phyloP scores from a whole-genome alignment of 176 grass and related monocot genomes.

The Sorghum bicolor region DNA sequence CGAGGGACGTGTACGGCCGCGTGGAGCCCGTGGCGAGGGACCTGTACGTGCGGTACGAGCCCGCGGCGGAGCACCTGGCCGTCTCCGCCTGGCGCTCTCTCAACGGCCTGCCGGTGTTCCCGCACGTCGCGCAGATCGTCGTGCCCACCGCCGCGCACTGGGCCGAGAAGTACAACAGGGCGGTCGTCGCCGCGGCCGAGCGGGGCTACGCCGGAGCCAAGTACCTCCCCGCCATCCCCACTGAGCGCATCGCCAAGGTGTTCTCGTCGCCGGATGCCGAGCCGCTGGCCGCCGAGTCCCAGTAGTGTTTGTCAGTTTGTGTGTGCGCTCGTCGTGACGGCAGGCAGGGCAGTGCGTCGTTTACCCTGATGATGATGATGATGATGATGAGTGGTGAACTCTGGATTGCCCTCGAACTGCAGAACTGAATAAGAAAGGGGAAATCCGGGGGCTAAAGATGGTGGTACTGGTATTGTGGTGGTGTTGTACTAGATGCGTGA shows the following conservation, averaged over 20 bases:
- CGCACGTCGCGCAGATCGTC: constrained; percentile 57
- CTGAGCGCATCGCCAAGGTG: constrained; percentile 69
- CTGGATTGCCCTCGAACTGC: not conserved
- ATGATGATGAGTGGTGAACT: not conserved
- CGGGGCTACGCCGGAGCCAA: constrained; percentile 24
- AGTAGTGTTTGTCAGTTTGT: not conserved
- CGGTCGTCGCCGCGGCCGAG: constrained; percentile 14
- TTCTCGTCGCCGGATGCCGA: constrained; percentile 31
- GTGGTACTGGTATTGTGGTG: not conserved
- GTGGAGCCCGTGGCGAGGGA: constrained; percentile 50
- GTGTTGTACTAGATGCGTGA: not conserved
- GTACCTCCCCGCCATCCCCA: constrained; percentile 60
- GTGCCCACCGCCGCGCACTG: constrained; percentile 65
- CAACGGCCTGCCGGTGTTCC: constrained; percentile 74
- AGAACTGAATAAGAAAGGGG: not conserved
- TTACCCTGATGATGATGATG: not conserved
- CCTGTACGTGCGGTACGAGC: constrained; percentile 65
- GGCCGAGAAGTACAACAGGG: constrained; percentile 77
- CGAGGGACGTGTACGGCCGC: constrained; percentile 37
- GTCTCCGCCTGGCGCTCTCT: constrained; percentile 70
- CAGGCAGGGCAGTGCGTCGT: not conserved
- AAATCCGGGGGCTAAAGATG: not conserved
- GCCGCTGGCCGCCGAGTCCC: not conserved
- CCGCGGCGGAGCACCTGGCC: constrained; percentile 64
- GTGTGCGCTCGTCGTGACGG: not conserved